Base-by-base conservation (phyloP, 73 alveolate species). In the Breviolum minutum region DNA sequence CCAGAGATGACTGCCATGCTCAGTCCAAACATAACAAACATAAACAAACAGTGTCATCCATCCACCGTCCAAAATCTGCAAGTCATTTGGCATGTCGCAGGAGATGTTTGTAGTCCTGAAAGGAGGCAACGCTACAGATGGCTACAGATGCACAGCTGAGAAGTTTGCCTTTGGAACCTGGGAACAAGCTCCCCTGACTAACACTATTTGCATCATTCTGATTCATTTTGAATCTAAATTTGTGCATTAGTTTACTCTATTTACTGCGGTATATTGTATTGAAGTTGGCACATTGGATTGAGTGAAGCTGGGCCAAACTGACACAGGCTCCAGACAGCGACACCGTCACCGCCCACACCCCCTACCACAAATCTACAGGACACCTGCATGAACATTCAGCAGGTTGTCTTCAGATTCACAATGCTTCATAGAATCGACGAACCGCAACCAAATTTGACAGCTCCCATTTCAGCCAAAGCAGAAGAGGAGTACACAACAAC, bases 401-500 rank as follows among this genome's bases (percentile, higher is more conserved):
- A n/a, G n/a, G n/a, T n/a, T n/a, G n/a, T n/a, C n/a, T 7, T 48
- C 81, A 71, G 30, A 40, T 40, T 40, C 54, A 40, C 3, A 40
- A 40, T 0, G 54, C 54, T 40, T 40, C 54, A 40, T 40, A 40
- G 54, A 40, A 40, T 40, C 54, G 3, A 40, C 54, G 54, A 40
- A 40, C 54, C 26, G 82, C 24, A 24, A 73, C 82, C 82, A 73
- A 17, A 73, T 73, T 14, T 26, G 82, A 40, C 54, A 40, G 54
- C 54, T 40, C 54, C 54, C 54, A 40, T 40, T 40, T 40, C 54
- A 73, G 26, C 64, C 54, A 6, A 26, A 19, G 61, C 22, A 8
- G 7, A 69, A 24, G 63, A 90, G 97, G 97, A 90, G 70, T 90
- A 90, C 87, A 90, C 97, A 24, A 74, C 85, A 29, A 90, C 97